Percentiles rank a stretch among this genome's conserved stretches.
These are phyloP conservation scores for Pythium plurisporium DNA, from an alignment of 352 stramenopile species.

Conservation along the genomic window DNA sequence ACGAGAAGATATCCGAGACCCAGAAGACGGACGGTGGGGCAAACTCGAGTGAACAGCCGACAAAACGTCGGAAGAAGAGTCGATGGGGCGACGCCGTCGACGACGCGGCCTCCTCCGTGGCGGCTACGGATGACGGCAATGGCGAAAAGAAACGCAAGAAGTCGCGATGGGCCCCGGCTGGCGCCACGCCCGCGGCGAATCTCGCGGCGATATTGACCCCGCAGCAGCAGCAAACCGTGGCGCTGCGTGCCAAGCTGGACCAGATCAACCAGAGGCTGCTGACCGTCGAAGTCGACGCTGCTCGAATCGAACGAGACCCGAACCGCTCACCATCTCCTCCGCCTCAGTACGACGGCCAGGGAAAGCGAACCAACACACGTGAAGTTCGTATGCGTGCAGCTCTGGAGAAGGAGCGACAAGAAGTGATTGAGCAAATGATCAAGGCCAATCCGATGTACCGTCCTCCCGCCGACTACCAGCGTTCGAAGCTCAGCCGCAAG, in stretches of 20 bases:
- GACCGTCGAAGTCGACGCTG: constrained; percentile 80
- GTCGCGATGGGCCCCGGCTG: constrained; percentile 65
- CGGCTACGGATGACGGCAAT: constrained; percentile 10
- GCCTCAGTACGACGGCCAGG: constrained; percentile 94
- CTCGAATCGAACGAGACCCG: constrained; percentile 80
- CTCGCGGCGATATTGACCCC: constrained; percentile 31
- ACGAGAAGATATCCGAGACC: neutral
- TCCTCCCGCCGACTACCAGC: constrained; percentile 84
- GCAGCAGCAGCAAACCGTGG: constrained; percentile 69
- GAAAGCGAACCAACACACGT: constrained; percentile 96
- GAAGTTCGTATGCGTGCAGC: constrained; percentile 92
- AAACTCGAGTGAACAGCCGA: constrained; percentile 11
- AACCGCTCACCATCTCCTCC: constrained; percentile 89
- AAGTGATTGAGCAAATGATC: constrained; percentile 95
- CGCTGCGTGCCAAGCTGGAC: constrained; percentile 71
- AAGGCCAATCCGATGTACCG: constrained; percentile 92
- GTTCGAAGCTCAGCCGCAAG: constrained; percentile 93
- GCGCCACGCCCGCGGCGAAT: constrained; percentile 35
- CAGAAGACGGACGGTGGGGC: neutral
- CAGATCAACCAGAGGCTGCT: constrained; percentile 63
- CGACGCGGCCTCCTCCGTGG: constrained; percentile 19
- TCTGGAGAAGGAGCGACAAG: constrained; percentile 87
- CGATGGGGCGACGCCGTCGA: constrained; percentile 76
- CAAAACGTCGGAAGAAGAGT: constrained; percentile 78
- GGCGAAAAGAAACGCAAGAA: constrained; percentile 75